Evolutionary conservation across 2,329 filamentous ascomycete species (phyloP).

Genomic region (Talaromyces sp.): DNA sequence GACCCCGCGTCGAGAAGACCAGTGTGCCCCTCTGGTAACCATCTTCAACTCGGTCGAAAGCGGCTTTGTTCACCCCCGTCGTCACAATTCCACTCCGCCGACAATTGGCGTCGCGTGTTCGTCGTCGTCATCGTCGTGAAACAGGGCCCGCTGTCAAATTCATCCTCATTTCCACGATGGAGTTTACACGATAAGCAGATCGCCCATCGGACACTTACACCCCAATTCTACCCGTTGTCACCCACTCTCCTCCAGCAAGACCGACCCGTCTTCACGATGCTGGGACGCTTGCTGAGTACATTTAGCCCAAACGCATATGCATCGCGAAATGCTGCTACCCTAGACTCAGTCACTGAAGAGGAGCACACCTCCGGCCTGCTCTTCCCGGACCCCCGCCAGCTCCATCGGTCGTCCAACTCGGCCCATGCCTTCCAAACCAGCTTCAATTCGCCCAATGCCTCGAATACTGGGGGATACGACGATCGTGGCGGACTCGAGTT

Average conservation of each 20-base stretch:
- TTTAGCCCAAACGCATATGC: conserved; percentile 38
- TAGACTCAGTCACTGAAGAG: conserved; percentile 47
- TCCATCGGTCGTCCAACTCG: conserved; percentile 37
- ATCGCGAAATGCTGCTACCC: conserved; percentile 31
- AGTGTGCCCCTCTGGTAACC: background rate
- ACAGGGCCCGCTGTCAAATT: background rate
- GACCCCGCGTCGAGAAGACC: background rate
- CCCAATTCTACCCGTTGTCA: background rate
- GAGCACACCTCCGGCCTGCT: conserved; percentile 46
- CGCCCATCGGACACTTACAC: background rate
- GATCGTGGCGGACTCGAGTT: conserved; percentile 44
- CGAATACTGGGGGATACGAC: conserved; percentile 41
- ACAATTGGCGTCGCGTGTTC: background rate
- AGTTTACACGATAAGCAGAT: background rate
- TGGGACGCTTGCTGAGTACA: conserved; percentile 41
- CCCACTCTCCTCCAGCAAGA: background rate
- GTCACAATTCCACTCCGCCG: background rate
- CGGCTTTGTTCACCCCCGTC: background rate
- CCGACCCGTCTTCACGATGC: conserved; percentile 26
- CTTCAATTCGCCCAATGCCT: conserved; percentile 40
- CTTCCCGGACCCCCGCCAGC: conserved; percentile 42
- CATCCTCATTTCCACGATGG: background rate
- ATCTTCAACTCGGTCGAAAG: background rate
- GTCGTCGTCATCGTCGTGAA: background rate
- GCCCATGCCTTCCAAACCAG: conserved; percentile 39